phyloP scores from a whole-genome alignment of 345 rosid species.

The Sisymbrium altissimum region DNA sequence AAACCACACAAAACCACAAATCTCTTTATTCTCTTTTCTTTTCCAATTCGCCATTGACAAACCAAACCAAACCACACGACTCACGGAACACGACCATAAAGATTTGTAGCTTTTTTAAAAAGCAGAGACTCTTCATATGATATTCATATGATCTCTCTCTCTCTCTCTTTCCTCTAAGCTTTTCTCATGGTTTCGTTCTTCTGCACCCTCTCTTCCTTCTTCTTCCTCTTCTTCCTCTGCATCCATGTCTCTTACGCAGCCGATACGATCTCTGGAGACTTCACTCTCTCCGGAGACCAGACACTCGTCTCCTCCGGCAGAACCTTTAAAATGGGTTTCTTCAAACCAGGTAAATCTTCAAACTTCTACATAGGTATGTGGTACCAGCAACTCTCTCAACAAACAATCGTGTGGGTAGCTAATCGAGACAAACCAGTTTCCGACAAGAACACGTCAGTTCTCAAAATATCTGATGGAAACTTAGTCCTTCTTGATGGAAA shows the following conservation, averaged over 20 bases:
- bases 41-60: too few relatives aligned
- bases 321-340: constrained; percentile 61
- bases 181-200: constrained; percentile 17
- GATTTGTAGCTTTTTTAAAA: too few relatives aligned
- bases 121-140: too few relatives aligned
- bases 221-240: constrained; percentile 16
- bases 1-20: too few relatives aligned
- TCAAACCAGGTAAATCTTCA: constrained; percentile 47
- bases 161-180: neutral
- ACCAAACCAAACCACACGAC: too few relatives aligned
- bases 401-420: constrained; percentile 65
- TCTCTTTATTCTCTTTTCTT: too few relatives aligned
- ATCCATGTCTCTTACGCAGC: constrained; percentile 37
- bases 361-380: constrained; percentile 67
- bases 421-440: constrained; percentile 59
- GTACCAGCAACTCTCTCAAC: constrained; percentile 40
- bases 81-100: too few relatives aligned
- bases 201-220: neutral
- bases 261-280: constrained; percentile 48
- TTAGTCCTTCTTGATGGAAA: constrained; percentile 55
- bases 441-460: constrained; percentile 39
- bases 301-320: constrained; percentile 48
- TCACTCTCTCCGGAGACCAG: constrained; percentile 57
- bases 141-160: neutral
- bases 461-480: constrained; percentile 58